Percentiles rank a stretch among this genome's conserved stretches.
These are phyloP conservation scores for Blastobotrys mokoenaii DNA, from an alignment of 805 yeast genomes.

Conservation along the genomic window DNA sequence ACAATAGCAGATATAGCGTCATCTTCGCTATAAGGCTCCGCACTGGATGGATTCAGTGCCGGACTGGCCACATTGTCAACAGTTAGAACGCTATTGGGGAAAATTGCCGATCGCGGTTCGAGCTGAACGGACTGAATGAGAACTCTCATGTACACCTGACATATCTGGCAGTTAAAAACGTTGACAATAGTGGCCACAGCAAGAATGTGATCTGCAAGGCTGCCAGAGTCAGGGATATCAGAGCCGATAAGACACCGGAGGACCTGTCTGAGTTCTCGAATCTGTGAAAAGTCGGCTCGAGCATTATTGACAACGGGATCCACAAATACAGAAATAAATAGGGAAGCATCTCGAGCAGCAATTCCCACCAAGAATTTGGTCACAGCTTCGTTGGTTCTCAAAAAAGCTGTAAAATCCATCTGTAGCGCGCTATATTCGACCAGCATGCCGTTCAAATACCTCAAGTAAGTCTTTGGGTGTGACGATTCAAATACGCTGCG, in stretches of 20 bases:
- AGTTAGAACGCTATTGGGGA: background rate
- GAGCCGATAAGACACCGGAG: background rate
- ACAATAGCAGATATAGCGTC: background rate
- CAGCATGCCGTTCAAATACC: conserved; percentile 11
- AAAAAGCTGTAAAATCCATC: conserved; percentile 1
- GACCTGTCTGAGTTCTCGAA: background rate
- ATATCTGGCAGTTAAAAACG: conserved; percentile 14
- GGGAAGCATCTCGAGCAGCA: conserved; percentile 5
- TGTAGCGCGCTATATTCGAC: too few relatives aligned
- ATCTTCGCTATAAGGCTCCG: background rate
- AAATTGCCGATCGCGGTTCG: background rate
- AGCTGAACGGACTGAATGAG: conserved; percentile 2
- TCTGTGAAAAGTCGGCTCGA: background rate
- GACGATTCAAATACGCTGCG: conserved; percentile 13
- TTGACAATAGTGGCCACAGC: conserved; percentile 5
- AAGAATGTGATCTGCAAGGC: conserved; percentile 3
- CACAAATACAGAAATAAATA: conserved; percentile 6
- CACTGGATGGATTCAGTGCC: background rate
- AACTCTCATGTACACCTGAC: conserved; percentile 13
- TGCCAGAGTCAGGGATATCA: background rate
- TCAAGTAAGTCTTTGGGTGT: conserved; percentile 9
- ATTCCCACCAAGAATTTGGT: conserved; percentile 8
- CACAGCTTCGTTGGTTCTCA: conserved; percentile 1
- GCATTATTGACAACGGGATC: conserved; percentile 12
- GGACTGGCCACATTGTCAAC: too few relatives aligned